Base-by-base conservation (phyloP, 441 rosid genomes). In the Mallotus japonicus region DNA sequence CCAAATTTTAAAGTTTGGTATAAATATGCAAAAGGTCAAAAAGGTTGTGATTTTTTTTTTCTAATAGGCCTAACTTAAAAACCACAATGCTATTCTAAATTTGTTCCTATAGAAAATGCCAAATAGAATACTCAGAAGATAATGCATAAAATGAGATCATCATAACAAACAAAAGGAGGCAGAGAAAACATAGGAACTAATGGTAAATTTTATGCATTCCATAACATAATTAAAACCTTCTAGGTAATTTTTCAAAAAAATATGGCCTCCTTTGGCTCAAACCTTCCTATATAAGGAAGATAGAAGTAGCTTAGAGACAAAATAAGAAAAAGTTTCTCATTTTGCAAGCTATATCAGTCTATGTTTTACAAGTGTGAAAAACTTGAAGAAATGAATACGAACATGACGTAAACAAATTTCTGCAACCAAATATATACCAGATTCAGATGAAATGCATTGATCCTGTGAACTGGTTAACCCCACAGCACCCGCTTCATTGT, bases 381-480 rank as follows among this genome's bases (percentile, higher is more conserved):
- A 8, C 40, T 37, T 37, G 40, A 13, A 6, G 1, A 4, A 67
- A 32, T 17, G 4, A 8, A 14, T 5, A 0, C 49, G 6, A 4
- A 44, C 12, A 5, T 19, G 46, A 57, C 34, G 46, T 24, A 40
- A 63, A 42, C 13, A 49, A 59, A 49, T 13, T 49, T 42, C 19
- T 17, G 44, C 60, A 78, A 51, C 59, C 9, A 60, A 65, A 70
- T 54, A 20, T n/a, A 59, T 79, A 87, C 88, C 87, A 73, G 83
- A 82, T 65, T 87, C 84, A 15, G 85, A 75, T 6, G 85, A 82
- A 75, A 77, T 71, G 76, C 81, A 77, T 62, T 78, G 88, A 66
- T 77, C 84, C 68, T 77, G 83, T 73, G 85, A 81, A 74, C 70
- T 79, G 49, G 73, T 61, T 67, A 73, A 84, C 70, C 83, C 74